A percentile compares a stretch with the other conserved stretches of the same genome.
These are phyloP conservation scores for Stagonosporopsis tanaceti DNA, from an alignment of 2,329 filamentous ascomycete genomes.

Conservation along the genomic window DNA sequence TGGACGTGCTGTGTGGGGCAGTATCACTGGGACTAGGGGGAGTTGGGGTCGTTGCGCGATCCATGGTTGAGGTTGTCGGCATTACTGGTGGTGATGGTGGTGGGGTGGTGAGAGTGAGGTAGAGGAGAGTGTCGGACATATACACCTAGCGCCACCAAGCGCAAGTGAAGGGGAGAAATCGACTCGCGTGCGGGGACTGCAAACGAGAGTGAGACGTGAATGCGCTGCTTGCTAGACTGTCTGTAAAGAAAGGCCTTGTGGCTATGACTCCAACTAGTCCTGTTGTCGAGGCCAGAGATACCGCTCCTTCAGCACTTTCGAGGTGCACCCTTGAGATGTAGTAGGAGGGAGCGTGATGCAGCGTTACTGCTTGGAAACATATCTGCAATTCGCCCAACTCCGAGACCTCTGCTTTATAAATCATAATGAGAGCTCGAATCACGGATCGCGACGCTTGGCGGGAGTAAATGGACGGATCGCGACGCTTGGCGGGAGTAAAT, in stretches of 20 bases:
- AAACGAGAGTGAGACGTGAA: conserved; percentile 7
- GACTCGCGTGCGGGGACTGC: background rate
- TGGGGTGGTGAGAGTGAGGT: conserved; percentile 2
- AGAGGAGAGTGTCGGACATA: background rate
- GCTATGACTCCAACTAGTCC: background rate
- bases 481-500: background rate
- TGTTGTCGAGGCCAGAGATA: too few species aligned
- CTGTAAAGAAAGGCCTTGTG: background rate
- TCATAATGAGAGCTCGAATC: background rate
- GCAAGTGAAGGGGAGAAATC: conserved; percentile 1
- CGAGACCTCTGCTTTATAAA: background rate
- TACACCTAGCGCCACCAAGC: background rate
- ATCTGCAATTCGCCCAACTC: too few species aligned
- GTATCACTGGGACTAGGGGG: background rate
- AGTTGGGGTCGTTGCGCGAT: conserved; percentile 8
- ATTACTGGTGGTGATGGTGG: background rate
- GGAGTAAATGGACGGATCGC: background rate
- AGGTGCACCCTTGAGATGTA: too few species aligned
- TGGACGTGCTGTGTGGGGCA: background rate
- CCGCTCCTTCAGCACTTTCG: too few species aligned
- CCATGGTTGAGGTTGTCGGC: background rate
- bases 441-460: background rate
- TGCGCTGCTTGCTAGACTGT: background rate
- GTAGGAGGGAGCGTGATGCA: too few species aligned
- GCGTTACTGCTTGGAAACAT: too few species aligned